phyloP scores from a whole-genome alignment of 805 yeast genomes.

The Citeromyces nyonsensis region DNA sequence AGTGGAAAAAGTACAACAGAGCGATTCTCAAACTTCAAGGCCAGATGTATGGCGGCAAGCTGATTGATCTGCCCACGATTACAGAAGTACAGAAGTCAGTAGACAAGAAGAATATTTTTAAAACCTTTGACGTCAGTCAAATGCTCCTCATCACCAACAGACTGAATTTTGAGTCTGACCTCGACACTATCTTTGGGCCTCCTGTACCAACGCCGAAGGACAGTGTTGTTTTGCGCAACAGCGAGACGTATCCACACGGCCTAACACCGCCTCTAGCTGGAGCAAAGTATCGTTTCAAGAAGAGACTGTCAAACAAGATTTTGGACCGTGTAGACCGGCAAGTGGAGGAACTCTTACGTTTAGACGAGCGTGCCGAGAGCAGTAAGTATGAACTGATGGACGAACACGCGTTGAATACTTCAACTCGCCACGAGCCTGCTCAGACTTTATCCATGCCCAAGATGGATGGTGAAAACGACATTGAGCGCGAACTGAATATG shows the following conservation, averaged over 20 bases:
- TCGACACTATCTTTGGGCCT: constrained; percentile 10
- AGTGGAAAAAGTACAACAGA: constrained; percentile 70
- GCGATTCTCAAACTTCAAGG: constrained; percentile 67
- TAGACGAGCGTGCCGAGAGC: constrained; percentile 78
- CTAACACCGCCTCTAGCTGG: constrained; percentile 67
- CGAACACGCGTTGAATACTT: constrained; percentile 4
- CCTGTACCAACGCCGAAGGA: constrained; percentile 11
- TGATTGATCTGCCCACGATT: constrained; percentile 81
- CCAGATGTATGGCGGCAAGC: constrained; percentile 61
- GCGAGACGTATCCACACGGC: constrained; percentile 54
- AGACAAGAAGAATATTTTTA: constrained; percentile 78
- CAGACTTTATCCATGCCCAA: not conserved
- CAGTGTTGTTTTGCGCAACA: constrained; percentile 12
- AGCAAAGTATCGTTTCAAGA: constrained; percentile 57
- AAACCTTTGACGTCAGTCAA: constrained; percentile 76
- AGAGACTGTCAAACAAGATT: constrained; percentile 52
- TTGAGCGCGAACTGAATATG: constrained; percentile 8
- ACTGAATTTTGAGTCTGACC: constrained; percentile 24
- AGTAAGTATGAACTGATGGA: constrained; percentile 64
- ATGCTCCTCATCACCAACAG: constrained; percentile 61
- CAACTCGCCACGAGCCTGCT: not conserved
- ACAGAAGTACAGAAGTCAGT: constrained; percentile 80
- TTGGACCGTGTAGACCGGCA: constrained; percentile 66
- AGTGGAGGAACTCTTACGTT: constrained; percentile 59
- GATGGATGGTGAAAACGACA: constrained; percentile 6